These are phyloP conservation scores for Trichocomaceae sp. DNA, from an alignment of 2,329 filamentous ascomycete species.

Conservation along the genomic window DNA sequence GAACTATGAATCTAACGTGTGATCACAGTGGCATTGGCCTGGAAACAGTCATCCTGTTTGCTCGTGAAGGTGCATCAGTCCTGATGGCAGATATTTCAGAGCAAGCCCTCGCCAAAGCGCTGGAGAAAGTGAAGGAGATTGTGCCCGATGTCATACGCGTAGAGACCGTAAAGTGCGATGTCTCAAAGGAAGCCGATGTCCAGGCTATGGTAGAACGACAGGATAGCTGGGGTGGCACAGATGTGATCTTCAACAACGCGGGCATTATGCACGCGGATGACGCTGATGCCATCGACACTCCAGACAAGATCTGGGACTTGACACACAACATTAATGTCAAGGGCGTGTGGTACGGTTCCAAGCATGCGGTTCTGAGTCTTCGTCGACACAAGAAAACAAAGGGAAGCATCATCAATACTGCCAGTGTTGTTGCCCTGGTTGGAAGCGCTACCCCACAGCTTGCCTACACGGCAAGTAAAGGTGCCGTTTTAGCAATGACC, in stretches of 20 bases:
- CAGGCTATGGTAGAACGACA: slow-evolving; percentile 65
- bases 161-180: slow-evolving; percentile 64
- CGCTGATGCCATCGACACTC: slow-evolving; percentile 72
- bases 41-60: slow-evolving; percentile 84
- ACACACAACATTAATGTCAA: slow-evolving; percentile 95
- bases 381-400: slow-evolving; percentile 71
- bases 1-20: slow-evolving; percentile 1
- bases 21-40: slow-evolving; percentile 70
- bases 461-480: slow-evolving; percentile 91
- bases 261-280: slow-evolving; percentile 90
- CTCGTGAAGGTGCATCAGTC: slow-evolving; percentile 77
- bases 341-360: slow-evolving; percentile 94
- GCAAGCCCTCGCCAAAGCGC: slow-evolving; percentile 68
- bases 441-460: slow-evolving; percentile 82
- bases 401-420: slow-evolving; percentile 86
- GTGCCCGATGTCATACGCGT: slow-evolving; percentile 57
- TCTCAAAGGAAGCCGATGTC: slow-evolving; percentile 77
- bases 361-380: slow-evolving; percentile 78
- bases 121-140: slow-evolving; percentile 66
- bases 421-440: slow-evolving; percentile 79
- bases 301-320: slow-evolving; percentile 87
- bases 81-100: slow-evolving; percentile 80
- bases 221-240: slow-evolving; percentile 79
- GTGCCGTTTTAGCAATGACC: slow-evolving; percentile 82
- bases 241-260: slow-evolving; percentile 95